Evolutionary conservation across 441 rosid genomes (phyloP), one percentile per base, ranked within the genome.

Genomic region (Erodium moschatum): DNA sequence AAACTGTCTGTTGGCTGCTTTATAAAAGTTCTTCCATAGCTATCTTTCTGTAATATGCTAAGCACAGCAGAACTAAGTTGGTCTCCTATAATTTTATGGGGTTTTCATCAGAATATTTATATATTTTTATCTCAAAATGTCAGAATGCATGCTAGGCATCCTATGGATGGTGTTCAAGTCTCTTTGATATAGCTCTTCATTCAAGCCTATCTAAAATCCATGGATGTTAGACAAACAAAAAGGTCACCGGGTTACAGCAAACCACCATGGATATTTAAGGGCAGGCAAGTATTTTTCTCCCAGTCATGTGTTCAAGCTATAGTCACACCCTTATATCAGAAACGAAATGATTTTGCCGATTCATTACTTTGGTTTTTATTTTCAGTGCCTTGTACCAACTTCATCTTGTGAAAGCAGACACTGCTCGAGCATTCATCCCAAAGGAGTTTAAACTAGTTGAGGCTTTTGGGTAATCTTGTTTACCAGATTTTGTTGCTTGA

Each of bases 251-350:
- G 89, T 68, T 94, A 89, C 73, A 89, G 92, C 62, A 83, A 79
- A 18, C 86, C 99, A 70, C 99, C 99, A 56, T 94, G 99, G 99
- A 85, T 81, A 79, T 94, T 94, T 74, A 84, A 76, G 76, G 99
- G 99, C 86, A 89, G 97, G 97, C 78, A 84, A 82, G 86, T 72
- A 48, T n/a, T 48, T 19, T 21, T 38, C 68, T 52, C 29, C 19
- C 16, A 2, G 10, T 46, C 27, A 6, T 10, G 29, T 33, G 61
- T 11, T 44, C 10, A n/a, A 54, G 61, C 16, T 13, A 18, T 21
- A 54, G 61, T 16, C 61, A 16, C 61, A 24, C 27, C 9, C 61
- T 54, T 6, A 3, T 54, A 5, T 16, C 61, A 52, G 20, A 52
- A 58, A 48, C 40, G 15, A 64, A n/a, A 19, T 13, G 15, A 38